Evolutionary conservation across 129 eudicot genomes (phyloP).

Genomic region (Centrapalus pauciflorus): DNA sequence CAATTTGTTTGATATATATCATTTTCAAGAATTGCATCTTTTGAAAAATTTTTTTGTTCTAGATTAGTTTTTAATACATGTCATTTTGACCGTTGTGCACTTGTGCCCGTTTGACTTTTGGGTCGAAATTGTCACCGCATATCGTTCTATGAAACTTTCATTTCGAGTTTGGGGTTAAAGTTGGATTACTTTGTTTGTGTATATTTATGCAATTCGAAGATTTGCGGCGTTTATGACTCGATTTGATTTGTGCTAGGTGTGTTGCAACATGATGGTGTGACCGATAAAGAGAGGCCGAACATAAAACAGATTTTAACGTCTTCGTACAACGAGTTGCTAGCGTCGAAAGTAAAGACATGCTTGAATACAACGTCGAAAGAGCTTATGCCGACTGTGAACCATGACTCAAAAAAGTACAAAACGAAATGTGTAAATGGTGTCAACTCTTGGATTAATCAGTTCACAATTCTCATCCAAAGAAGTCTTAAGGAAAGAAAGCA

Average conservation of each 20-base stretch:
- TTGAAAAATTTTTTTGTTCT: too few species aligned
- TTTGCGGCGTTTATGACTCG: not conserved
- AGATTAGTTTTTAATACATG: too few species aligned
- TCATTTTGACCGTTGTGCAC: too few species aligned
- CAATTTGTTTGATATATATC: too few species aligned
- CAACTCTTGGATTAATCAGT: slow-evolving; percentile 61
- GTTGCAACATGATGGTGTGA: slow-evolving; percentile 50
- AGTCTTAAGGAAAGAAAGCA: slow-evolving; percentile 82
- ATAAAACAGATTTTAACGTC: slow-evolving; percentile 58
- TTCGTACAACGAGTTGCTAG: slow-evolving; percentile 57
- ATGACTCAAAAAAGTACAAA: not conserved
- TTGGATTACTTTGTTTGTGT: too few species aligned
- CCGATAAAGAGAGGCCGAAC: slow-evolving; percentile 60
- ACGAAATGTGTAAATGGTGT: slow-evolving; percentile 15
- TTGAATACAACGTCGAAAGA: slow-evolving; percentile 27
- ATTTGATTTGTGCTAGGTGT: slow-evolving; percentile 44
- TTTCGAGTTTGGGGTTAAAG: too few species aligned
- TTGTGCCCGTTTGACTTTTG: too few species aligned
- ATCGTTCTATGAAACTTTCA: too few species aligned
- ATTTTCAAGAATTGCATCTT: too few species aligned
- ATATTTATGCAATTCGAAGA: not conserved
- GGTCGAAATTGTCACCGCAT: too few species aligned
- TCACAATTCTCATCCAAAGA: slow-evolving; percentile 58
- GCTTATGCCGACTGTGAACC: not conserved
- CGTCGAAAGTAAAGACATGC: slow-evolving; percentile 61